These are phyloP conservation scores for Solanum chacoense DNA, from an alignment of 305 asterid species.

Conservation along the genomic window DNA sequence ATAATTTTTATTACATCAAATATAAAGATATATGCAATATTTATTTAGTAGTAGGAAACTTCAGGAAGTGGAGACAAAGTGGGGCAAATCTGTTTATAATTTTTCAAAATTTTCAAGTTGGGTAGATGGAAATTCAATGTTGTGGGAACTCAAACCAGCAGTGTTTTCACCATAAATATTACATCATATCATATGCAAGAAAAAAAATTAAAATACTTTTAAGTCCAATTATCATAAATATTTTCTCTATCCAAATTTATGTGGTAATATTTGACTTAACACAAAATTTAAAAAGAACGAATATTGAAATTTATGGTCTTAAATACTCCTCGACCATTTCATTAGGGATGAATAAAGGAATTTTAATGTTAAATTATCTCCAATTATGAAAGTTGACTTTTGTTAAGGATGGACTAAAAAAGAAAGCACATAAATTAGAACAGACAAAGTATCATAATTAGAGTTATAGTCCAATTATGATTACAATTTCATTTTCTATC, in stretches of 20 bases:
- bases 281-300: neutral
- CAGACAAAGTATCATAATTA: neutral
- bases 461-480: neutral
- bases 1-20: neutral
- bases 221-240: neutral
- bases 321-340: too few species aligned
- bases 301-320: neutral
- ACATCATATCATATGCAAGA: neutral
- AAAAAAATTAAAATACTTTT: too few species aligned
- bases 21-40: neutral
- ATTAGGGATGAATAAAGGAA: neutral
- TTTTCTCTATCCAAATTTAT: accelerated
- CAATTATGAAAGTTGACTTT: neutral
- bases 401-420: neutral
- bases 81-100: neutral
- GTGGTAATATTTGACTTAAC: too few species aligned
- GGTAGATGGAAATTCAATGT: neutral
- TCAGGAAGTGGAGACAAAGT: neutral
- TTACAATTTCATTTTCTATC: neutral
- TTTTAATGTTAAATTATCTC: neutral
- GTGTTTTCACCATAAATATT: neutral
- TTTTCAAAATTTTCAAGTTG: neutral
- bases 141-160: neutral
- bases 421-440: neutral
- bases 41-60: neutral